These are phyloP conservation scores for Rhizopus stolonifer DNA, from an alignment of 371 early-diverging fungal genomes.

Conservation along the genomic window DNA sequence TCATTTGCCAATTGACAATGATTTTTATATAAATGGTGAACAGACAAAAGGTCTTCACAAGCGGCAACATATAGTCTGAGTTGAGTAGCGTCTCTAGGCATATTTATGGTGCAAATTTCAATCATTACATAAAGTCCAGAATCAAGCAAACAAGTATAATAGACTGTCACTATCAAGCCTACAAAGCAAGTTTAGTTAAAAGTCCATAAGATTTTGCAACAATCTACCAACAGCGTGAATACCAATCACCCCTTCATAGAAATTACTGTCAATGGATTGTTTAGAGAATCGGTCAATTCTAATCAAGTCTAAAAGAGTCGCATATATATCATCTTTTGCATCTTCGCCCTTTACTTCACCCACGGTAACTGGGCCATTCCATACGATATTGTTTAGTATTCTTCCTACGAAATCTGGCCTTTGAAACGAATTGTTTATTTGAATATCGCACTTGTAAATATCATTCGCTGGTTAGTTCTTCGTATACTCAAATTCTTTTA, in stretches of 20 bases:
- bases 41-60: background rate
- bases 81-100: background rate
- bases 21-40: background rate
- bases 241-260: background rate
- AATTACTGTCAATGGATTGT: background rate
- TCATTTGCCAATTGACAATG: background rate
- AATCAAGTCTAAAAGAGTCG: background rate
- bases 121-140: background rate
- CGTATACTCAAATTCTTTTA: too few relatives aligned
- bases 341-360: constrained; percentile 4
- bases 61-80: background rate
- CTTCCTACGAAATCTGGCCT: background rate
- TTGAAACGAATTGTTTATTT: too few relatives aligned
- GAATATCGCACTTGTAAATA: too few relatives aligned
- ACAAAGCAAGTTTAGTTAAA: background rate
- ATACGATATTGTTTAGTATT: background rate
- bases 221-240: constrained; percentile 1
- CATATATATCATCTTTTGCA: background rate
- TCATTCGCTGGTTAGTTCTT: too few relatives aligned
- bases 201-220: background rate
- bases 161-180: constrained; percentile 1
- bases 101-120: background rate
- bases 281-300: background rate
- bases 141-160: background rate
- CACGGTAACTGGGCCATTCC: background rate